A percentile compares a stretch with the other conserved stretches of the same genome.
These are phyloP conservation scores for Neurospora crassa DNA, from an alignment of 2,329 filamentous ascomycete genomes.

Conservation along the genomic window DNA sequence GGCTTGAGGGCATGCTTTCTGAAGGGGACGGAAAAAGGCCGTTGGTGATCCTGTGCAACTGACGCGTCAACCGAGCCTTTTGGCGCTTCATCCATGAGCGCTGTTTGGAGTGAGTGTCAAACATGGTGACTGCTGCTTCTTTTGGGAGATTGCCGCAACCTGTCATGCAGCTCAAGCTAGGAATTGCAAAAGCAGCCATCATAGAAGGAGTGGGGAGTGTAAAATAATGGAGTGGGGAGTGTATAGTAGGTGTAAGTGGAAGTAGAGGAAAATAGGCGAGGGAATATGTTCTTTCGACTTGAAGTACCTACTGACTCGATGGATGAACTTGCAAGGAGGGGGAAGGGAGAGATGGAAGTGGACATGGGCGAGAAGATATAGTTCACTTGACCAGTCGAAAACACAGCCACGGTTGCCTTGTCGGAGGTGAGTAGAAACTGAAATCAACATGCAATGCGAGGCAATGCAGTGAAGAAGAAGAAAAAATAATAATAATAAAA, in stretches of 20 bases:
- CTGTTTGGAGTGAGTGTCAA: background rate
- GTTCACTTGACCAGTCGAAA: background rate
- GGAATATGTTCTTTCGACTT: background rate
- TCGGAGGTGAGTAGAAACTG: background rate
- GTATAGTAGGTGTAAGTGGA: no score
- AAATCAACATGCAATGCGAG: background rate
- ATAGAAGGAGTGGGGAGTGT: background rate
- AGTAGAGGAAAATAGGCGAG: background rate
- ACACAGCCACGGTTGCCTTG: background rate
- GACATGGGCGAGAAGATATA: background rate
- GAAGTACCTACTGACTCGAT: background rate
- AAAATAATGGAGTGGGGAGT: no score
- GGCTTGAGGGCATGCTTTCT: background rate
- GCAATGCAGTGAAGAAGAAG: background rate
- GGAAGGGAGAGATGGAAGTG: background rate
- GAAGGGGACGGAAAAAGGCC: background rate
- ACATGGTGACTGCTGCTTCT: background rate
- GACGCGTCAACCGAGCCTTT: background rate
- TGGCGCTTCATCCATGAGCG: background rate
- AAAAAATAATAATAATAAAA: background rate
- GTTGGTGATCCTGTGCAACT: background rate
- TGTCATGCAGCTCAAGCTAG: background rate
- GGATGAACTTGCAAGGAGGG: background rate
- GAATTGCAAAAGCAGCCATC: background rate
- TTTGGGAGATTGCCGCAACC: background rate